Evolutionary conservation across 1,284 basidiomycete species (phyloP), one percentile per base, ranked within the genome.

Genomic region (Naganishia sp.): DNA sequence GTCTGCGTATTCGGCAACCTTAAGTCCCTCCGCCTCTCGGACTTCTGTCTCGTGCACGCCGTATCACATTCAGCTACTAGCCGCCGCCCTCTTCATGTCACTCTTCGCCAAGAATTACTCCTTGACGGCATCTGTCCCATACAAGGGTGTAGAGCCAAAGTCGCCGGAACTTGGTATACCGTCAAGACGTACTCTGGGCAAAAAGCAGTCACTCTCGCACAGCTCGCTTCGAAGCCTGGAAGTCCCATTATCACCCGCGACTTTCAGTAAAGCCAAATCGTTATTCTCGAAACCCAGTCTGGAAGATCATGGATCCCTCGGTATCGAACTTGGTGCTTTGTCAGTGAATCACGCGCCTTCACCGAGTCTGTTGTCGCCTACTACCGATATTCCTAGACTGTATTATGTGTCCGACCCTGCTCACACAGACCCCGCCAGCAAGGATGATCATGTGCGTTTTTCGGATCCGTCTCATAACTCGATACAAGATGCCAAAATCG

Each of bases 91-190:
- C 18, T 17, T 11, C 47, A 61, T 61, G 58, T 61, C 58, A 18
- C 58, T 61, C 25, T 61, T 61, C 47, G 47, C 58, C 25, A 61
- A 42, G 28, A 61, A 61, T 35, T 61, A 61, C 23, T 61, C 58
- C 10, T 39, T 61, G 21, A 50, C 35, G 21, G 23, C 47, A 6
- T 51, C 58, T 21, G n/a, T 47, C 10, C 6, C 39, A 18, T 47
- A 21, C 6, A n/a, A 55, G 32, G 32, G 46, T 15, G 42, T 46
- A 41, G 51, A 53, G n/a, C 28, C 45, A 31, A 17, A 45, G 39
- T 61, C 61, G 17, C 51, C 51, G 2, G 51, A 50, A 21, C 41
- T 57, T 15, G 55, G 42, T 32, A 57, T 25, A 9, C 28, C 28
- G 21, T 25, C n/a, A 7, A 23, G 41, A 28, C 55, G 15, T 7